phyloP scores from a whole-genome alignment of 768 basidiomycete genomes.

The Antrodiella citrinella region DNA sequence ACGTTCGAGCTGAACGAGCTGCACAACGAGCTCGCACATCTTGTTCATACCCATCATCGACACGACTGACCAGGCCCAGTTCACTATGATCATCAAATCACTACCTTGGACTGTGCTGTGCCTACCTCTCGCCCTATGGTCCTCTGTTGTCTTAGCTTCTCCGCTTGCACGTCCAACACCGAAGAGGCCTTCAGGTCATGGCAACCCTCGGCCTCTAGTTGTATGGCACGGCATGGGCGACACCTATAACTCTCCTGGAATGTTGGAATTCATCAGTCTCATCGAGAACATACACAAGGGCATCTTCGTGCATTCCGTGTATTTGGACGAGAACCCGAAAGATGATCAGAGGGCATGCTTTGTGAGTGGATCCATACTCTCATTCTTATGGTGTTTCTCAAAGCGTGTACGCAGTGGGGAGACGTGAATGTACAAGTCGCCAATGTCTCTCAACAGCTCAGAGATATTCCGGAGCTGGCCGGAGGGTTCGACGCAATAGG shows the following conservation, averaged over 20 bases:
- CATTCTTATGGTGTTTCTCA: not conserved
- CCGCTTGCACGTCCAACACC: not conserved
- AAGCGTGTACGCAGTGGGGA: conserved; percentile 50
- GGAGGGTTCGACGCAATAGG: conserved; percentile 81
- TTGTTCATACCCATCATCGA: too few relatives aligned
- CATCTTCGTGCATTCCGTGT: conserved; percentile 71
- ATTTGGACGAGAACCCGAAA: conserved; percentile 52
- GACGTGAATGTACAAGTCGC: conserved; percentile 66
- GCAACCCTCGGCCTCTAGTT: conserved; percentile 46
- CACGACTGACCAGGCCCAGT: too few relatives aligned
- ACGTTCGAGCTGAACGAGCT: too few relatives aligned
- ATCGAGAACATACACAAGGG: conserved; percentile 62
- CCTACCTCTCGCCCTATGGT: not conserved
- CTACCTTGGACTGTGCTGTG: too few relatives aligned
- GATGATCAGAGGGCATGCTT: conserved; percentile 64
- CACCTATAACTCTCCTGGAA: conserved; percentile 63
- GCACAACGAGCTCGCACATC: too few relatives aligned
- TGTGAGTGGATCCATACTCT: conserved; percentile 38
- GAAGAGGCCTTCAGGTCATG: too few relatives aligned
- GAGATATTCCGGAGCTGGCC: conserved; percentile 52
- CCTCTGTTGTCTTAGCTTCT: not conserved
- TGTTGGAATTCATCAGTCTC: conserved; percentile 51
- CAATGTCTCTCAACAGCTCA: conserved; percentile 56
- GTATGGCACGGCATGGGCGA: conserved; percentile 82
- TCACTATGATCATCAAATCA: too few relatives aligned